Evolutionary conservation across 345 rosid species (phyloP).

Genomic region (Pugionium dolabratum): DNA sequence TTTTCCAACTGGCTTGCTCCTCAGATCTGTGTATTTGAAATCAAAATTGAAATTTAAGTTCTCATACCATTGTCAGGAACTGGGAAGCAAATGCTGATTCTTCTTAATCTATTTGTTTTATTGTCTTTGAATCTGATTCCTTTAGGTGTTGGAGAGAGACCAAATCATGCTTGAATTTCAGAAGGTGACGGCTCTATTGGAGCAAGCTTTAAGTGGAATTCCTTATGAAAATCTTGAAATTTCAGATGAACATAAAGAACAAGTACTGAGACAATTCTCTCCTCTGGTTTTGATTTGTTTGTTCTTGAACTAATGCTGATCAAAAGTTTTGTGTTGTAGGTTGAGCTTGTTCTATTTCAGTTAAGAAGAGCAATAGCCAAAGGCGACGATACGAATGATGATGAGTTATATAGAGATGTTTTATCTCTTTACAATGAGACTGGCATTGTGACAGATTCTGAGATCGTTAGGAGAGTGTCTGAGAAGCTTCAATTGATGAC

Average conservation of each 20-base stretch:
- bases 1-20: not conserved
- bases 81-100: too few species aligned
- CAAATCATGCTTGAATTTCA: conserved; percentile 61
- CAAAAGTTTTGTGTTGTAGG: too few species aligned
- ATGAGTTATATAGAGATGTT: conserved; percentile 58
- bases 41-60: too few species aligned
- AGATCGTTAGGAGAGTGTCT: conserved; percentile 61
- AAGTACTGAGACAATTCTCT: too few species aligned
- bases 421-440: conserved; percentile 57
- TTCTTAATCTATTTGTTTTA: too few species aligned
- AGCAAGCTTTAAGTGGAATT: conserved; percentile 66
- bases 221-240: conserved; percentile 71
- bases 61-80: too few species aligned
- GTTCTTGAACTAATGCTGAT: too few species aligned
- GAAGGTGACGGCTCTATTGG: conserved; percentile 70
- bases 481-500: conserved; percentile 72
- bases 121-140: too few species aligned
- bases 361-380: conserved; percentile 78
- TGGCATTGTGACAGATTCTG: conserved; percentile 48
- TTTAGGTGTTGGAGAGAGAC: conserved; percentile 51
- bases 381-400: conserved; percentile 53
- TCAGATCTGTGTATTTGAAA: conserved; percentile 32
- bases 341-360: conserved; percentile 79
- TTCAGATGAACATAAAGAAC: conserved; percentile 93
- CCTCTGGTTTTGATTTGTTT: too few species aligned